Evolutionary conservation across 202 grass and related monocot species (phyloP).

Genomic region (Elaeis oleifera): DNA sequence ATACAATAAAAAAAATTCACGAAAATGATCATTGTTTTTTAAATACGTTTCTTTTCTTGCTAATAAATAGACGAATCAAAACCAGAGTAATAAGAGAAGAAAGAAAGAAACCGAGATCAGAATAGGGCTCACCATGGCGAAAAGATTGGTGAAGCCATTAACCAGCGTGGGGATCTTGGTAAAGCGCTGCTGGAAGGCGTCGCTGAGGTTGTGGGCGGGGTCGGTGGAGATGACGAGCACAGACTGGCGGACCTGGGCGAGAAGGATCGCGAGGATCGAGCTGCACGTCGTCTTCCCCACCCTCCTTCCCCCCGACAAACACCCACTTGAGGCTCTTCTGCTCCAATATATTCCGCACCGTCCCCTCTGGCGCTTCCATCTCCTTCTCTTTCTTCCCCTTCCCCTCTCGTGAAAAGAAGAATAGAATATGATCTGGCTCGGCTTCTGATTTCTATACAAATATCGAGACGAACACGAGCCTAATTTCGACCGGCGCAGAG

Average conservation of each 20-base stretch:
- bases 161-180: conserved; percentile 99
- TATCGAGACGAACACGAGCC: no score
- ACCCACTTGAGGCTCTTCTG: conserved; percentile 96
- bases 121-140: conserved; percentile 56
- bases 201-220: conserved; percentile 97
- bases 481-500: no score
- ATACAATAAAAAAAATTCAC: background rate
- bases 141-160: conserved; percentile 88
- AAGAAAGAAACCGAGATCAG: no score
- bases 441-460: no score
- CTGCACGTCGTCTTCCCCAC: conserved; percentile 99
- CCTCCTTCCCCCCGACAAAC: conserved; percentile 94
- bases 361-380: conserved; percentile 51
- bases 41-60: no score
- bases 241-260: conserved; percentile 71
- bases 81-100: background rate
- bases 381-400: conserved; percentile 13
- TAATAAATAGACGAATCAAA: background rate
- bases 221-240: conserved; percentile 99
- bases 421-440: no score
- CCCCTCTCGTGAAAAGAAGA: background rate
- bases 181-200: conserved; percentile 98
- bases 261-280: conserved; percentile 86
- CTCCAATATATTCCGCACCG: conserved; percentile 81
- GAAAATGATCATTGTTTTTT: no score